Base-by-base conservation (phyloP, 2,329 filamentous ascomycete genomes). In the Pseudogymnoascus sp. region DNA sequence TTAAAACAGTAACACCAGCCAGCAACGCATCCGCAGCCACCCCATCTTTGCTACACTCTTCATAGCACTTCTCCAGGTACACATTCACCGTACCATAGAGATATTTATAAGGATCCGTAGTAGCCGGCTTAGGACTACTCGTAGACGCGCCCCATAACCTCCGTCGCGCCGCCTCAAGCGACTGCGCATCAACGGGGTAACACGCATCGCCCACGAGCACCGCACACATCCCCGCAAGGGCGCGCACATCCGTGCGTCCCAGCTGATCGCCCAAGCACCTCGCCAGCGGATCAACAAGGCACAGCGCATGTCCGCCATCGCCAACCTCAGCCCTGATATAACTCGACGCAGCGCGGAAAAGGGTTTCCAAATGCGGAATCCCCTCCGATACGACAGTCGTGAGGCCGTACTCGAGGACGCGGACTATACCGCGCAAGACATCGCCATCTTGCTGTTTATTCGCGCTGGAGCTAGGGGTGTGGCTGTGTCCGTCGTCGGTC, bases 251-350 rank as follows among this genome's bases (percentile, higher is more conserved):
- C 72, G 66, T 12, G 1, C 35, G 11, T 5, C 36, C 67, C 12
- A 79, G 72, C 6, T 58, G 55, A 9, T 58, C 28, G 6, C 12
- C 68, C 4, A 88, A 67, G 1, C 74, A 69, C 67, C 83, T 86
- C 0, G 89, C 84, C 3, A 94, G 69, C 1, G 88, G 88, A 64
- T 95, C 91, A 39, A 92, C 78, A 1, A 91, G 79, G 23, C 83
- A 82, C 59, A 89, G 78, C 4, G 86, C 83, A 41, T 87, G 80
- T 5, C 85, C 87, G 14, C 83, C 82, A 65, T 91, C 85, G 2
- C 90, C 89, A 60, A 83, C 82, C 66, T 91, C 85, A 11, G 80
- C 76, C 16, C 78, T 80, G 5, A 87, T 82, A 60, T 83, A 82
- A 7, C 79, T 74, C 2, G 82, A 76, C 7, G 90, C 75, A 0